Evolutionary conservation across 2,329 filamentous ascomycete species (phyloP).

Genomic region (Colletotrichum sp.): DNA sequence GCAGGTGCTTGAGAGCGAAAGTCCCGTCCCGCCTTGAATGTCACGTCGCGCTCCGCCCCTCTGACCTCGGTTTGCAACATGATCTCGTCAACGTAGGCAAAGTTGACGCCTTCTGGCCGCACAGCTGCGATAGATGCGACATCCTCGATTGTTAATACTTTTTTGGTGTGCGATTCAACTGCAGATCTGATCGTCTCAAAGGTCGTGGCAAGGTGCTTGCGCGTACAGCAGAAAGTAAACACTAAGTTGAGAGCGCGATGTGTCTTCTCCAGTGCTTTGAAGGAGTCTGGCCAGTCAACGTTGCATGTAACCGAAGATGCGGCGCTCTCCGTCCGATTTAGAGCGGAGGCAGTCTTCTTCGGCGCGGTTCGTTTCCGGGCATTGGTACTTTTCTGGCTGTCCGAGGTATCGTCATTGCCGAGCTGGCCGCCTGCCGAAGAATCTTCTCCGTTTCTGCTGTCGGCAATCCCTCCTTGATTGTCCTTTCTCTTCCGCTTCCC

Average conservation of each 20-base stretch:
- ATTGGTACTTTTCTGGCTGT: neutral
- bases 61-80: conserved; percentile 81
- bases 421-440: neutral
- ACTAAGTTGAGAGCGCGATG: conserved; percentile 90
- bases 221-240: conserved; percentile 92
- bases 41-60: conserved; percentile 68
- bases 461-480: neutral
- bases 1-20: conserved; percentile 54
- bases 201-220: conserved; percentile 90
- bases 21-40: conserved; percentile 63
- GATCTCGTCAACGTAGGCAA: conserved; percentile 85
- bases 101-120: conserved; percentile 79
- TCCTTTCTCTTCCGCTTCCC: conserved; percentile 18
- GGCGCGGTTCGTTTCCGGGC: neutral
- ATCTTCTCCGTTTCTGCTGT: neutral
- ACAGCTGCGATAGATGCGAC: conserved; percentile 82
- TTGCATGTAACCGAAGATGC: conserved; percentile 31
- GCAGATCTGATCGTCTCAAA: conserved; percentile 86
- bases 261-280: conserved; percentile 75
- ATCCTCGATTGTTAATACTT: conserved; percentile 74
- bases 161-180: conserved; percentile 82
- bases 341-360: conserved; percentile 20
- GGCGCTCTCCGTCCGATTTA: conserved; percentile 11
- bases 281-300: conserved; percentile 73
- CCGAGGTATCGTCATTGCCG: neutral